Base-by-base conservation (phyloP, 2,329 filamentous ascomycete genomes). In the Hypoxylon sp. region DNA sequence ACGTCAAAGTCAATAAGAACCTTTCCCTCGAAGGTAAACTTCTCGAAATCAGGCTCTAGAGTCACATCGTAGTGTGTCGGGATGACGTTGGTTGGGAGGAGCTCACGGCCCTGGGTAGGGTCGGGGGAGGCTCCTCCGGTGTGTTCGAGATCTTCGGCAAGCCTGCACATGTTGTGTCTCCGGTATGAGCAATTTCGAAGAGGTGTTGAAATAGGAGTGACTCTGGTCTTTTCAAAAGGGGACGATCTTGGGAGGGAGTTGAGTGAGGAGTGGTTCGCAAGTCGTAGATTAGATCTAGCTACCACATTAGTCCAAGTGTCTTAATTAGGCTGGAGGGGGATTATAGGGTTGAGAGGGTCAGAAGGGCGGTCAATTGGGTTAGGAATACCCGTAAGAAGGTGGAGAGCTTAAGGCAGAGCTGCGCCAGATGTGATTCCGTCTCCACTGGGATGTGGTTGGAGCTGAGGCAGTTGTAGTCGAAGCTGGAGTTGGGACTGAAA, bases 11-110 rank as follows among this genome's bases (percentile, higher is more conserved):
- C 92, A 74, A 98, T 94, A 60, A 88, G 80, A 54, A 97, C 93
- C 10, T 85, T 90, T 69, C 94, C 94, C 62, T 94, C 87, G 76
- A 94, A 98, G 68, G 88, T 93, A 79, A 95, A 93, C 68, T 90
- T 93, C 72, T 91, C 85, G 71, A 98, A 91, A 81, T 97, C 88
- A 56, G 94, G 93, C 81, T 98, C 95, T 66, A 98, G 84, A 1
- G 92, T 95, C 71, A 98, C 80, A 78, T 97, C 88, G 80, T 98
- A 98, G 81, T 98, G 93, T 39, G 85, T 80, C n/a, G 94, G 94
- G 77, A 94, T 91, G 73, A 97, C 93, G 75, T 97, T 97, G 79
- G 89, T 89, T 54, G 94, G 95, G 72, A 98, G 85, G 69, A 98
- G 90, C 82, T 97, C 91, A 72, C 94, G 89, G 43, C 71, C 73